These are phyloP conservation scores for Wickerhamomyces sydowiorum DNA, from an alignment of 805 yeast species.

Conservation along the genomic window DNA sequence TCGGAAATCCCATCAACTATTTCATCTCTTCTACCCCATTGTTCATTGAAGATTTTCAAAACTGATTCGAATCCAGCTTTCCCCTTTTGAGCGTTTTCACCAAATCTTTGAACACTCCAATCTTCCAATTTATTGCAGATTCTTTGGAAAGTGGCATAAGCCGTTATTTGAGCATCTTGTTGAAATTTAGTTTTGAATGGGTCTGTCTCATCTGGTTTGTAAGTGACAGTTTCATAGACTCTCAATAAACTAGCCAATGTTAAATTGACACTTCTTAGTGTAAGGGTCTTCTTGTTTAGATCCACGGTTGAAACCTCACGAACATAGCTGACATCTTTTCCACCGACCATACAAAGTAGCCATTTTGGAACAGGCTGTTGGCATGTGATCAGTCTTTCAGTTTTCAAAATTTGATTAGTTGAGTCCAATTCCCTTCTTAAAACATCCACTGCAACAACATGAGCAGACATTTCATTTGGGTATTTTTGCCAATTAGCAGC, in stretches of 20 bases:
- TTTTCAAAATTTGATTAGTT: slow-evolving; percentile 48
- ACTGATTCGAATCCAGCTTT: slow-evolving; percentile 82
- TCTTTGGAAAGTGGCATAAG: slow-evolving; percentile 64
- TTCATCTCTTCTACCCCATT: slow-evolving; percentile 24
- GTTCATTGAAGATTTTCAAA: slow-evolving; percentile 41
- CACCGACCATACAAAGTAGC: slow-evolving; percentile 70
- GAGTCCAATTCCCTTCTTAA: slow-evolving; percentile 63
- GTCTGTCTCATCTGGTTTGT: slow-evolving; percentile 58
- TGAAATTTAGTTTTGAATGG: slow-evolving; percentile 56
- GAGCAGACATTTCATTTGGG: slow-evolving; percentile 91
- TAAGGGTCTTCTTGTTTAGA: slow-evolving; percentile 52
- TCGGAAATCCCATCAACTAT: slow-evolving; percentile 23
- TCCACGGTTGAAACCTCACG: slow-evolving; percentile 89
- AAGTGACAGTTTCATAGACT: slow-evolving; percentile 85
- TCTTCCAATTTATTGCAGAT: slow-evolving; percentile 83
- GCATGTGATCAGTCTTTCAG: slow-evolving; percentile 87
- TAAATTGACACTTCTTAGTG: slow-evolving; percentile 80
- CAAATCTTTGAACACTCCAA: slow-evolving; percentile 86
- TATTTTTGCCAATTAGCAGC: slow-evolving; percentile 96
- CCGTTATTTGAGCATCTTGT: slow-evolving; percentile 87
- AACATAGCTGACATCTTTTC: slow-evolving; percentile 67
- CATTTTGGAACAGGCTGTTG: slow-evolving; percentile 82
- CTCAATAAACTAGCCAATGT: slow-evolving; percentile 71
- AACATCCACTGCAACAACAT: slow-evolving; percentile 91
- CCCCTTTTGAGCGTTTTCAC: slow-evolving; percentile 82